A percentile compares a stretch with the other conserved stretches of the same genome.
Conservation (phyloP, 2,329 filamentous ascomycete species). For the Phialophora macrospora region DNA sequence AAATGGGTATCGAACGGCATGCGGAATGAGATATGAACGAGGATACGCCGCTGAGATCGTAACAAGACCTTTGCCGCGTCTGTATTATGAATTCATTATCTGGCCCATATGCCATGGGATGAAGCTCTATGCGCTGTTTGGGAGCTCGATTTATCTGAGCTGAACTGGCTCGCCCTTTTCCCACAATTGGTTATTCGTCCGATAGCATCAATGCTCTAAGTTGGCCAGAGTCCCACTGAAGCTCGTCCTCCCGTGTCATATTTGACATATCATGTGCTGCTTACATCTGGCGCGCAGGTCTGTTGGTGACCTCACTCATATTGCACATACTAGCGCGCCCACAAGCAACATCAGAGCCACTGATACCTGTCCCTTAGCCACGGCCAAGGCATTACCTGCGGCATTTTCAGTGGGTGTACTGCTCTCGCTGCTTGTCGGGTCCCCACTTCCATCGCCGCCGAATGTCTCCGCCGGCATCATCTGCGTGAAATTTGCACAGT, state of each 20-base stretch:
- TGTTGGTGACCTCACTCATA: neutral
- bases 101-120: neutral
- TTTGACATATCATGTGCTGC: neutral
- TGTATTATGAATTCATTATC: neutral
- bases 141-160: neutral
- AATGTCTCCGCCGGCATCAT: conserved; percentile 10
- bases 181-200: neutral
- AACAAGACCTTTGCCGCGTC: neutral
- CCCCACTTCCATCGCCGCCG: conserved; percentile 5
- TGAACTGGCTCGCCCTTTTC: neutral
- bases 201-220: neutral
- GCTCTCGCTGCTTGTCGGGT: conserved; percentile 4
- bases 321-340: neutral
- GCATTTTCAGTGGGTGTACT: neutral
- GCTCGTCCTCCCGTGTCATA: neutral
- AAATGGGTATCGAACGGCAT: neutral
- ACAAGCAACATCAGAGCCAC: neutral
- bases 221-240: neutral
- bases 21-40: neutral
- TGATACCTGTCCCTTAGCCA: neutral
- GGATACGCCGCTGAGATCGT: neutral
- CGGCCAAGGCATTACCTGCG: neutral
- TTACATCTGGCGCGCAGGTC: neutral
- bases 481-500: conserved; percentile 61
- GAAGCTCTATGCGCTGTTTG: neutral